Conservation (phyloP, 2,329 filamentous ascomycete genomes). For the Xylaria digitata region DNA sequence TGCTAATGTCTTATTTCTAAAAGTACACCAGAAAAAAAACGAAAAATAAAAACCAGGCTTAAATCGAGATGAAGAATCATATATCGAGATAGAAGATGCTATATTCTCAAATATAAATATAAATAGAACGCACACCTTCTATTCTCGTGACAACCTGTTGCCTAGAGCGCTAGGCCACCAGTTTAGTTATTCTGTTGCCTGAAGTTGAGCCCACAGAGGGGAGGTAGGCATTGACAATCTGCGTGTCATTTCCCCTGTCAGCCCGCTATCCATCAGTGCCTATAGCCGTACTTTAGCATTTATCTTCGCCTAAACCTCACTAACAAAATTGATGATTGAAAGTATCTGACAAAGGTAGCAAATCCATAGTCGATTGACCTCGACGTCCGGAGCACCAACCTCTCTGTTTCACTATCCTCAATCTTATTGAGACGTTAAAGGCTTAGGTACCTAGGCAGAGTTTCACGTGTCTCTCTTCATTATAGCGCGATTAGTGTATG, state of each 20-base stretch:
- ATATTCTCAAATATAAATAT: not conserved
- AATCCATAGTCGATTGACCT: no score
- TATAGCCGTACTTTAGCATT: not conserved
- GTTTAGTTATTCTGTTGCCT: constrained; percentile 48
- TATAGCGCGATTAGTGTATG: constrained; percentile 24
- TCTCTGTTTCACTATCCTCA: no score
- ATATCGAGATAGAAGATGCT: not conserved
- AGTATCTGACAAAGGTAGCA: no score
- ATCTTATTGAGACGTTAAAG: no score
- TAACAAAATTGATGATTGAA: no score
- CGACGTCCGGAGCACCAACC: no score
- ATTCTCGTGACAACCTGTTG: constrained; percentile 14
- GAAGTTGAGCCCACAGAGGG: constrained; percentile 23
- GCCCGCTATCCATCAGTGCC: constrained; percentile 9
- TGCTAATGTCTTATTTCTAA: not conserved
- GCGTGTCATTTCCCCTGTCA: constrained; percentile 1
- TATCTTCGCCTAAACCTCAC: no score
- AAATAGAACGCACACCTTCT: constrained; percentile 1
- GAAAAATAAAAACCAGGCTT: not conserved
- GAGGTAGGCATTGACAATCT: constrained; percentile 4
- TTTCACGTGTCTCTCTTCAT: constrained; percentile 4
- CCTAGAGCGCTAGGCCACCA: constrained; percentile 29
- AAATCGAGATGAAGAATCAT: not conserved
- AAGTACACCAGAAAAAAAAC: not conserved
- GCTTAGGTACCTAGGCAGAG: no score